Evolutionary conservation across 129 eudicot genomes (phyloP).

Genomic region (Lactuca sativa): DNA sequence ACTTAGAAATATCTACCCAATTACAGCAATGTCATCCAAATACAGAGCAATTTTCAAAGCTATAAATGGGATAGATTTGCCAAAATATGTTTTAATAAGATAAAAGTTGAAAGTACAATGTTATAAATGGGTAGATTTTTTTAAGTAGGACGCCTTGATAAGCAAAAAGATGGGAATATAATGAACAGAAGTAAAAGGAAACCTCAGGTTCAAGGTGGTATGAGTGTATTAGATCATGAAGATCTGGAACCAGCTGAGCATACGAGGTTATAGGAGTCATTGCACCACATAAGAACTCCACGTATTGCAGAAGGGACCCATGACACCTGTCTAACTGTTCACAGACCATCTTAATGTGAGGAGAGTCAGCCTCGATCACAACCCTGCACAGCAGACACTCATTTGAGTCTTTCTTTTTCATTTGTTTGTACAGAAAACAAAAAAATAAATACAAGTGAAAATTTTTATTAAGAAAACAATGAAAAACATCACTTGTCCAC

Average conservation of each 20-base stretch:
- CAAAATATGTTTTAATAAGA: no score
- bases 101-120: no score
- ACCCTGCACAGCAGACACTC: conserved; percentile 55
- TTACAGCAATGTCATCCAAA: no score
- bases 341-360: conserved; percentile 94
- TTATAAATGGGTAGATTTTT: no score
- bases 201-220: conserved; percentile 99
- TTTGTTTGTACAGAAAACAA: no score
- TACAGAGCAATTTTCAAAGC: no score
- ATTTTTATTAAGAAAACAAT: no score
- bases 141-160: no score
- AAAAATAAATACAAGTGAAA: not conserved
- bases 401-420: conserved; percentile 4
- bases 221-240: conserved; percentile 76
- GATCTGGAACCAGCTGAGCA: conserved; percentile 83
- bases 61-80: no score
- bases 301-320: conserved; percentile 95
- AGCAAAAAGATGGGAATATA: no score
- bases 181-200: conserved; percentile 12
- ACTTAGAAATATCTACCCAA: no score
- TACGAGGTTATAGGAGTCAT: conserved; percentile 69
- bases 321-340: conserved; percentile 99
- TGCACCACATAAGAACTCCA: conserved; percentile 89
- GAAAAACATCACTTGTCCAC: no score
- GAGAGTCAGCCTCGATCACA: conserved; percentile 83